Evolutionary conservation across 176 grass and related monocot species (phyloP).

Genomic region (Tuctoria greenei): DNA sequence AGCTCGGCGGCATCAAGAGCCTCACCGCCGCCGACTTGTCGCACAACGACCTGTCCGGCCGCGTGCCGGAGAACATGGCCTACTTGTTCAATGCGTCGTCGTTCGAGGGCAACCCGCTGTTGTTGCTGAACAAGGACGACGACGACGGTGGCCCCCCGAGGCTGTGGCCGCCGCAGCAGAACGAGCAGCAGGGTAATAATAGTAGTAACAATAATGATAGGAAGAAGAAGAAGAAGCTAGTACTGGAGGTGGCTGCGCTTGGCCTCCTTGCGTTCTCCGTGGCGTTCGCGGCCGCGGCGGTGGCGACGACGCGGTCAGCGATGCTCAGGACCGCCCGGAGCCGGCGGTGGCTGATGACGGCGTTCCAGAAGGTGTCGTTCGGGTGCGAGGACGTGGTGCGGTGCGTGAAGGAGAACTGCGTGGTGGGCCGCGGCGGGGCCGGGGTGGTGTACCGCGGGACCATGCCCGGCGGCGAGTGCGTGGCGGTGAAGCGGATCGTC

Average conservation of each 20-base stretch:
- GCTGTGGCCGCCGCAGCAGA: neutral
- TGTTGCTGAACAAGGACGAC: neutral
- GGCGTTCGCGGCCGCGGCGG: slow-evolving; percentile 53
- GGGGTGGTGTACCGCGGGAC: slow-evolving; percentile 71
- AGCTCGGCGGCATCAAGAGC: slow-evolving; percentile 73
- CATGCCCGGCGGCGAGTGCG: slow-evolving; percentile 59
- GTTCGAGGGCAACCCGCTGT: slow-evolving; percentile 56
- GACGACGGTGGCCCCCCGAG: neutral
- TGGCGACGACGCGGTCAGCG: slow-evolving; percentile 49
- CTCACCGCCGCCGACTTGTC: slow-evolving; percentile 71
- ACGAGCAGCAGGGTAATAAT: no score
- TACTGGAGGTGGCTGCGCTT: slow-evolving; percentile 47
- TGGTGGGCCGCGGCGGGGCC: slow-evolving; percentile 70
- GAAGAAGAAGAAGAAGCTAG: no score
- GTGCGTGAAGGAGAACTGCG: slow-evolving; percentile 71
- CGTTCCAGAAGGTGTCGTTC: slow-evolving; percentile 82
- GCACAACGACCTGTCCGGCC: slow-evolving; percentile 64
- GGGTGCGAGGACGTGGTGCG: slow-evolving; percentile 59
- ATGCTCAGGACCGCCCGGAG: neutral
- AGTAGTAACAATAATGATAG: no score
- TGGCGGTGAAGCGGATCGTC: slow-evolving; percentile 70
- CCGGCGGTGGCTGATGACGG: slow-evolving; percentile 55
- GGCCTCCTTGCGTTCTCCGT: slow-evolving; percentile 66
- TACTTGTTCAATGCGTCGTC: slow-evolving; percentile 47
- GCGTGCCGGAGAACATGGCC: slow-evolving; percentile 58